phyloP scores from a whole-genome alignment of 768 basidiomycete genomes.

The Hygrophorus russula region DNA sequence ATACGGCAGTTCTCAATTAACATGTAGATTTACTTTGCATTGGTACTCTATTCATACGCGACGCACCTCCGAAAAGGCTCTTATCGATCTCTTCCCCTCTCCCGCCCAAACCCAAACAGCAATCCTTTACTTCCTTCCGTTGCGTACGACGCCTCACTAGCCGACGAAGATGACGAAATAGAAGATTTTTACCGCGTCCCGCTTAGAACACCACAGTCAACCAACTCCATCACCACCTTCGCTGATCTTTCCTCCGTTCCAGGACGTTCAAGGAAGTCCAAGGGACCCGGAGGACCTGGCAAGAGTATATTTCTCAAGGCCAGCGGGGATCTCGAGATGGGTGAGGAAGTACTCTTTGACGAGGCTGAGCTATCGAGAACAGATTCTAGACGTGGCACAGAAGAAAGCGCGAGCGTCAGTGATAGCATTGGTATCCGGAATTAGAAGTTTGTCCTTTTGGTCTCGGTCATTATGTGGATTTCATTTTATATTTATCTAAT shows the following conservation, averaged over 20 bases:
- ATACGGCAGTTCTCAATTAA: slow-evolving; percentile 2
- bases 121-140: slow-evolving; percentile 16
- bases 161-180: slow-evolving; percentile 52
- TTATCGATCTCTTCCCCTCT: slow-evolving; percentile 68
- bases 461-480: not conserved
- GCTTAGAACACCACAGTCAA: slow-evolving; percentile 31
- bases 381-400: slow-evolving; percentile 33
- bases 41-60: slow-evolving; percentile 88
- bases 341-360: slow-evolving; percentile 54
- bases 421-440: slow-evolving; percentile 14
- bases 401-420: slow-evolving; percentile 26
- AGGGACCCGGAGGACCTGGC: not conserved
- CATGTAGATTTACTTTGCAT: slow-evolving; percentile 81
- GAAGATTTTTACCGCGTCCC: slow-evolving; percentile 64
- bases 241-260: slow-evolving; percentile 57
- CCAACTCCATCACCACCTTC: slow-evolving; percentile 39
- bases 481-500: slow-evolving; percentile 1
- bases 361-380: slow-evolving; percentile 38
- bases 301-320: not conserved
- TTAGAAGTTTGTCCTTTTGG: not conserved
- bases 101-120: slow-evolving; percentile 26
- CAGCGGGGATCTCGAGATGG: slow-evolving; percentile 17
- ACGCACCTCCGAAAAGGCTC: slow-evolving; percentile 85
- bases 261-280: slow-evolving; percentile 16
- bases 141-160: slow-evolving; percentile 27